Evolutionary conservation across 257 asterid species (phyloP).

Genomic region (Lithospermum erythrorhizon): DNA sequence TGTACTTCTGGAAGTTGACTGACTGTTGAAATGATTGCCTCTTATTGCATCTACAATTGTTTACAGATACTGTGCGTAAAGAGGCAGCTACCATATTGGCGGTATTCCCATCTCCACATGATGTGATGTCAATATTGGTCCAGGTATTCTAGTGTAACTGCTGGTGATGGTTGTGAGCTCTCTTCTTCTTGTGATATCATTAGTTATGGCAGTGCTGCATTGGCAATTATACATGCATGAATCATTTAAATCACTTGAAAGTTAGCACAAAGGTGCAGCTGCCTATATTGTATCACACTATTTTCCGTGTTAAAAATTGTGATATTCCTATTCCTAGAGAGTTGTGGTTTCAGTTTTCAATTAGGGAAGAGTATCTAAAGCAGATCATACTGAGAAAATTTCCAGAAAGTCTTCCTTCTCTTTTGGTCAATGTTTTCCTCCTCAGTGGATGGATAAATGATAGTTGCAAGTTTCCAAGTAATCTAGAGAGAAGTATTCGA

Average conservation of each 20-base stretch:
- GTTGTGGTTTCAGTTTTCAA: neutral
- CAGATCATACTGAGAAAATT: neutral
- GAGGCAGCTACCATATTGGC: slow-evolving; percentile 96
- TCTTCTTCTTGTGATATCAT: slow-evolving; percentile 10
- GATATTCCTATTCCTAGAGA: neutral
- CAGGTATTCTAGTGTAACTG: slow-evolving; percentile 44
- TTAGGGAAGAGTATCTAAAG: too few relatives aligned
- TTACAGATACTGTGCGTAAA: slow-evolving; percentile 81
- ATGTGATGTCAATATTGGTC: slow-evolving; percentile 94
- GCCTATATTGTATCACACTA: neutral
- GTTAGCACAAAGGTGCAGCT: neutral
- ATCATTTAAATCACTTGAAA: neutral
- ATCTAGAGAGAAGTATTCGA: neutral
- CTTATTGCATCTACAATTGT: slow-evolving; percentile 19
- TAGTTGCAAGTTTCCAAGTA: neutral
- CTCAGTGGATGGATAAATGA: neutral
- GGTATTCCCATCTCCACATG: slow-evolving; percentile 94
- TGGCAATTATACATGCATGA: neutral
- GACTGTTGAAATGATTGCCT: neutral
- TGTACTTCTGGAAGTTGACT: slow-evolving; percentile 10
- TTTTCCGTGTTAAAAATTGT: too few relatives aligned
- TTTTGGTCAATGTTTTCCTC: neutral
- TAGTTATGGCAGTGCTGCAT: neutral
- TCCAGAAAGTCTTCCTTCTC: neutral
- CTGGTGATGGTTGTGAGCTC: slow-evolving; percentile 14